Evolutionary conservation across 2,329 filamentous ascomycete genomes (phyloP), one percentile per base, ranked within the genome.

Genomic region (Leptosphaerulina australis): DNA sequence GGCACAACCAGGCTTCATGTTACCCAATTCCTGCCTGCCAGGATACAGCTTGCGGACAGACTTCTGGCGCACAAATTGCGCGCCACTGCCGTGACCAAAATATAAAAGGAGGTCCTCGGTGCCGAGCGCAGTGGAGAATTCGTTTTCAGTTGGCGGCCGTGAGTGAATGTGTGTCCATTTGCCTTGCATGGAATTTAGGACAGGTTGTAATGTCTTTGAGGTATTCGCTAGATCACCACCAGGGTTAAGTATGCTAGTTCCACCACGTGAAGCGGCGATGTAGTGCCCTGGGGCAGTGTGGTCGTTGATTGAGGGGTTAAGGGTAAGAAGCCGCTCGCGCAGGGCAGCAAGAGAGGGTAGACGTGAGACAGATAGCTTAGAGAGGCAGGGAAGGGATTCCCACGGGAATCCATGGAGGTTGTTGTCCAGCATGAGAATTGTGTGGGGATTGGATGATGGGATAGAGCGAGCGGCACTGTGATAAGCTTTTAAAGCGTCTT

Each of bases 71-170:
- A 99, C 91, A 73, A 96, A 99, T 73, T 99, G 94, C 21, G 90
- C 90, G 17, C 93, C 94, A 59, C 90, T 93, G 53, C 94, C 94
- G 75, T 99, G 94, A 1, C 94, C 94, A 72, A 99, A 97, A 77
- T 99, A 99, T 9, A 99, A 80, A 18, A 97, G 78, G 2, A 96
- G 77, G 50, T 91, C 86, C 14, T 85, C 86, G 0, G 78, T 73
- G 36, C 83, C 77, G 7, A 99, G 81, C 0, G 83, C 83, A 0
- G 75, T 64, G 56, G 87, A 85, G 71, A 97, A 93, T 55, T 95
- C 90, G 2, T 81, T 74, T 69, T 97, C 93, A 0, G 80, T 83
- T 0, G 94, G 94, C 2, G 81, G 79, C 17, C 83, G 84, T 53
- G 84, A 82, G 49, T 88, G 79, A 50, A 94, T 85, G 34, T 83